Evolutionary conservation across 495 filamentous ascomycete genomes (phyloP).

Genomic region (Penicillium nucicola): DNA sequence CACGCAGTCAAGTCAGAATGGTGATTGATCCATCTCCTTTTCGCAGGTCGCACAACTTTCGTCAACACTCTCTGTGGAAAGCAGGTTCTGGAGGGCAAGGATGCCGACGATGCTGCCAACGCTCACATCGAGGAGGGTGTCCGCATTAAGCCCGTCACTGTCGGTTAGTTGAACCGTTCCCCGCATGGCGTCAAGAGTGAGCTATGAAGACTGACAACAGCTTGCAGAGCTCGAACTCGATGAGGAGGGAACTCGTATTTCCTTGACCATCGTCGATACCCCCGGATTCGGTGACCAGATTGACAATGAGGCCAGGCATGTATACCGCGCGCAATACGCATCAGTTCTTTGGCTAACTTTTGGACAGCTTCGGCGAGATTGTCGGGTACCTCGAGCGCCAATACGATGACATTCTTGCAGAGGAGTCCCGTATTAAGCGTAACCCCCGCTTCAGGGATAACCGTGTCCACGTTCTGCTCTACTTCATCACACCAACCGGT

Average conservation of each 20-base stretch:
- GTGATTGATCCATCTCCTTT: conserved; percentile 21
- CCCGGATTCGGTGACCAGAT: conserved; percentile 98
- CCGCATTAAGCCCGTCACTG: conserved; percentile 96
- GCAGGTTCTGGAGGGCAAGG: conserved; percentile 81
- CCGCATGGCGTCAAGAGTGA: background rate
- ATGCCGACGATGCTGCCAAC: conserved; percentile 80
- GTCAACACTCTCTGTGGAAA: conserved; percentile 99
- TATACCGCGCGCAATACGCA: conserved; percentile 6
- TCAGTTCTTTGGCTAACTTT: conserved; percentile 23
- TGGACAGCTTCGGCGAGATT: conserved; percentile 84
- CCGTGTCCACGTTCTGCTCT: conserved; percentile 94
- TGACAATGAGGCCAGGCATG: conserved; percentile 96
- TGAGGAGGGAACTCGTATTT: conserved; percentile 97
- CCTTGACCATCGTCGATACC: conserved; percentile 96
- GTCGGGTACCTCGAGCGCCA: conserved; percentile 96
- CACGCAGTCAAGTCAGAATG: conserved; percentile 16
- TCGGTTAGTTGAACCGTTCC: conserved; percentile 62
- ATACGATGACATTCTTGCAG: conserved; percentile 98
- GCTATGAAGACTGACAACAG: conserved; percentile 5
- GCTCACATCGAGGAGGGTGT: conserved; percentile 96
- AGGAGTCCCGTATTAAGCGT: conserved; percentile 99
- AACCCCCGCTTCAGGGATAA: conserved; percentile 99
- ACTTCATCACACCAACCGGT: conserved; percentile 98
- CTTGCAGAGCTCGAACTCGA: conserved; percentile 85
- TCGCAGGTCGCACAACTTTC: conserved; percentile 89